Conservation (phyloP, 257 asterid species). For the Avicennia marina region DNA sequence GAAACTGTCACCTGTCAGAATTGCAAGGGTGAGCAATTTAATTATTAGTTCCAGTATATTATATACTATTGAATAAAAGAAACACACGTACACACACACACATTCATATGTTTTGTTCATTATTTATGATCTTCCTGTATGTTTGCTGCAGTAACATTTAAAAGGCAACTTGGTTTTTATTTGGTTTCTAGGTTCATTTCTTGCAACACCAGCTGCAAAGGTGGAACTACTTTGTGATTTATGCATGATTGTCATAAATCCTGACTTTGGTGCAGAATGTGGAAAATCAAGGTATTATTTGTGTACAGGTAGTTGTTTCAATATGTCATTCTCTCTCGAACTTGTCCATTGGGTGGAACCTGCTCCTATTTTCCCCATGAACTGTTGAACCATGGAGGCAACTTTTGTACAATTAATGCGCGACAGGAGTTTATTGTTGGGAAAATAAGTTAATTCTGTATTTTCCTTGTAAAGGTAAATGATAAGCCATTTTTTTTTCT, state of each 20-base stretch:
- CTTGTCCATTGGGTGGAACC: conserved; percentile 12
- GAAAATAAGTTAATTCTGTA: neutral
- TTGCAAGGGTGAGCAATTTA: conserved; percentile 57
- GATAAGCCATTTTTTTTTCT: too few species aligned
- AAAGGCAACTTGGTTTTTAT: conserved; percentile 11
- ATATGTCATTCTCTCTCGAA: neutral
- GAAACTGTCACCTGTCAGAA: conserved; percentile 67
- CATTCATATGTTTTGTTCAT: conserved; percentile 4
- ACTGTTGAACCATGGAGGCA: conserved; percentile 10
- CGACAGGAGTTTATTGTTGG: conserved; percentile 9
- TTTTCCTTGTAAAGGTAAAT: neutral
- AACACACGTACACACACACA: neutral
- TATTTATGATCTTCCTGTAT: conserved; percentile 13
- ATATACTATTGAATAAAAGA: neutral
- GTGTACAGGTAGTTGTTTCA: neutral
- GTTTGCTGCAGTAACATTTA: conserved; percentile 17
- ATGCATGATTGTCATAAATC: conserved; percentile 56
- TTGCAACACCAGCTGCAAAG: conserved; percentile 72
- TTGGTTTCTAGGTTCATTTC: conserved; percentile 60
- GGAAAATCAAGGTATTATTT: conserved; percentile 42
- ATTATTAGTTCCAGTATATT: neutral
- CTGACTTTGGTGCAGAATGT: conserved; percentile 52
- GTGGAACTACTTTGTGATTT: conserved; percentile 82
- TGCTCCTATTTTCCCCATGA: neutral
- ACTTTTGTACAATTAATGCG: too few species aligned